Evolutionary conservation across 1,139 yeast species (phyloP).

Genomic region (Yamadazyma sp.): DNA sequence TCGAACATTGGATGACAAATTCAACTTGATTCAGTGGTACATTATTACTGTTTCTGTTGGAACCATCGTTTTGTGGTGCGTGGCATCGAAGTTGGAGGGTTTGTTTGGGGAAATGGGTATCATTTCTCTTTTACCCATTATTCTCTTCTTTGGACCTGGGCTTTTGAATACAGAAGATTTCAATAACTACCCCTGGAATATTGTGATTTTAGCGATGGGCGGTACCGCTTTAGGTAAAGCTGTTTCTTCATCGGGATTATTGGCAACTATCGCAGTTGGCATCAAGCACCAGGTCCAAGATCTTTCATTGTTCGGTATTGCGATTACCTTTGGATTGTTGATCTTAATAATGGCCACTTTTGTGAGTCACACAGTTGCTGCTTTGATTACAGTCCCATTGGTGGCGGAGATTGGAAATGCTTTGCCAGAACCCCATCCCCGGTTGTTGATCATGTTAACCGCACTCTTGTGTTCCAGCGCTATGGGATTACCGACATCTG

Average conservation of each 20-base stretch:
- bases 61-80: conserved; percentile 74
- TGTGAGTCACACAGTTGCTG: conserved; percentile 95
- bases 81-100: conserved; percentile 54
- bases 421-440: conserved; percentile 69
- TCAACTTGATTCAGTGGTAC: conserved; percentile 64
- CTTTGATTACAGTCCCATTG: conserved; percentile 83
- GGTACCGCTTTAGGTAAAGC: conserved; percentile 77
- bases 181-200: conserved; percentile 75
- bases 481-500: conserved; percentile 95
- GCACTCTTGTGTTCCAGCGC: conserved; percentile 88
- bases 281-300: conserved; percentile 57
- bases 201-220: conserved; percentile 76
- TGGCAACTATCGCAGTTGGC: conserved; percentile 60
- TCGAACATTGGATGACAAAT: conserved; percentile 59
- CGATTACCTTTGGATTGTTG: conserved; percentile 65
- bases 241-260: conserved; percentile 67
- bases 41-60: conserved; percentile 50
- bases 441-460: conserved; percentile 75
- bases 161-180: conserved; percentile 63
- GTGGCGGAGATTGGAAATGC: conserved; percentile 83
- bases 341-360: conserved; percentile 86
- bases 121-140: conserved; percentile 65
- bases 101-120: conserved; percentile 72
- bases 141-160: conserved; percentile 71
- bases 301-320: conserved; percentile 58